phyloP scores from a whole-genome alignment of 2,329 filamentous ascomycete genomes.

The Nothopassalora personata region DNA sequence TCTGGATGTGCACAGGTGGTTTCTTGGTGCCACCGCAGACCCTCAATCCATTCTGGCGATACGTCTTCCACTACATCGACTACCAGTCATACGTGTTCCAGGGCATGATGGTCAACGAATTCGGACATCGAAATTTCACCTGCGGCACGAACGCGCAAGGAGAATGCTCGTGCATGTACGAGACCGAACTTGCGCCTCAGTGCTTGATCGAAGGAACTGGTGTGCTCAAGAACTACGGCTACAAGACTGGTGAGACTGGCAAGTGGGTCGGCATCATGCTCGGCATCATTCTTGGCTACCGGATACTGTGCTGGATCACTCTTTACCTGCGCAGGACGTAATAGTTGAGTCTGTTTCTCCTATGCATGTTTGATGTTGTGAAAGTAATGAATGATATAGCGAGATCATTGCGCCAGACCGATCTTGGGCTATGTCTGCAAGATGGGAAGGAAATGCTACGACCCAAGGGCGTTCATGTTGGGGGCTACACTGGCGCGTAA shows the following conservation, averaged over 20 bases:
- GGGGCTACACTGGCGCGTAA: background rate
- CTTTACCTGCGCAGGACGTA: slow-evolving; percentile 40
- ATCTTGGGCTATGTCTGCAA: background rate
- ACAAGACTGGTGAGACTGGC: slow-evolving; percentile 56
- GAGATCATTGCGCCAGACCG: background rate
- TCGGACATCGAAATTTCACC: slow-evolving; percentile 56
- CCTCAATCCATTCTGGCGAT: slow-evolving; percentile 76
- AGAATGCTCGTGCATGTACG: slow-evolving; percentile 66
- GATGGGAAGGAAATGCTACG: background rate
- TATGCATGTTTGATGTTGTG: slow-evolving; percentile 2
- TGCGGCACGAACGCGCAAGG: slow-evolving; percentile 45
- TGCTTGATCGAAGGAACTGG: slow-evolving; percentile 67
- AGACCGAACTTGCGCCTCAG: slow-evolving; percentile 54
- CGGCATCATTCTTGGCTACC: slow-evolving; percentile 68
- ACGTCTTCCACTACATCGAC: slow-evolving; percentile 81
- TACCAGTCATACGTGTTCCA: slow-evolving; percentile 81
- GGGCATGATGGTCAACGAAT: slow-evolving; percentile 89
- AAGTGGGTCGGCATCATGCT: slow-evolving; percentile 74
- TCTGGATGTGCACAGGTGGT: slow-evolving; percentile 81
- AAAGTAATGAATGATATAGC: background rate
- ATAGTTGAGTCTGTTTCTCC: background rate
- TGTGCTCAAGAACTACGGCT: slow-evolving; percentile 66
- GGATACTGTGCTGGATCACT: slow-evolving; percentile 62
- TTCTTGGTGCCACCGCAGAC: slow-evolving; percentile 68
- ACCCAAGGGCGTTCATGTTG: background rate